These are phyloP conservation scores for Quambalaria eucalypti DNA, from an alignment of 1,284 basidiomycete species.

Conservation along the genomic window DNA sequence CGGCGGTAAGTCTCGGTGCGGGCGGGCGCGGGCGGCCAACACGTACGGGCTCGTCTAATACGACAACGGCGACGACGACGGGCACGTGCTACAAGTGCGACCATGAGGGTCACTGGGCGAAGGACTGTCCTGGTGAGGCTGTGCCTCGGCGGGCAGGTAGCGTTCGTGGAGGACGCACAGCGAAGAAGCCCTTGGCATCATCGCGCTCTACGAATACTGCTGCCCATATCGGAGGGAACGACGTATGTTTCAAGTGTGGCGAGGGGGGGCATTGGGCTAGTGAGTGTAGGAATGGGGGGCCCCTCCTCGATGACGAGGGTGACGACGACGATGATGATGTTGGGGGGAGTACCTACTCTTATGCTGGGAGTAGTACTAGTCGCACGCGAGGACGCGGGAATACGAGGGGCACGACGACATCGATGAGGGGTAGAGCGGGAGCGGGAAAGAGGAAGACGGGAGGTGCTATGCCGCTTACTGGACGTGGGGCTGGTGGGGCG, in stretches of 20 bases:
- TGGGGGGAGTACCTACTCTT: neutral
- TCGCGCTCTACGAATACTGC: no score
- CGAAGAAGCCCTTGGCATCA: neutral
- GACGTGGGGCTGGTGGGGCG: no score
- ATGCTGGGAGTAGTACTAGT: neutral
- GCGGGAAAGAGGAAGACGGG: neutral
- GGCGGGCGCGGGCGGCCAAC: neutral
- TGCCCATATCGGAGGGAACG: no score
- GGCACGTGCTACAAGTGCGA: constrained; percentile 20
- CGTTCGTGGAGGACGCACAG: neutral
- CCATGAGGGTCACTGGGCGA: constrained; percentile 37
- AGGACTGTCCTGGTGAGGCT: constrained; percentile 25
- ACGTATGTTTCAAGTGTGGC: constrained; percentile 46
- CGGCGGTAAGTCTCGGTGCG: neutral
- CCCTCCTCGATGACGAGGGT: neutral
- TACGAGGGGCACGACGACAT: neutral
- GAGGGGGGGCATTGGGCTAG: constrained; percentile 49
- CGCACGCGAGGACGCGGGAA: neutral
- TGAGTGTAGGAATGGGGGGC: constrained; percentile 6
- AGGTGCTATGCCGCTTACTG: no score
- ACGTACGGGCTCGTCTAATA: neutral
- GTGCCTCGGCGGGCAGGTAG: neutral
- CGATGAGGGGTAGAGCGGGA: neutral
- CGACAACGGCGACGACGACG: neutral
- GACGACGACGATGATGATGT: neutral